These are phyloP conservation scores for Astathelohania contejeani DNA, from an alignment of 371 early-diverging fungal species.

Conservation along the genomic window DNA sequence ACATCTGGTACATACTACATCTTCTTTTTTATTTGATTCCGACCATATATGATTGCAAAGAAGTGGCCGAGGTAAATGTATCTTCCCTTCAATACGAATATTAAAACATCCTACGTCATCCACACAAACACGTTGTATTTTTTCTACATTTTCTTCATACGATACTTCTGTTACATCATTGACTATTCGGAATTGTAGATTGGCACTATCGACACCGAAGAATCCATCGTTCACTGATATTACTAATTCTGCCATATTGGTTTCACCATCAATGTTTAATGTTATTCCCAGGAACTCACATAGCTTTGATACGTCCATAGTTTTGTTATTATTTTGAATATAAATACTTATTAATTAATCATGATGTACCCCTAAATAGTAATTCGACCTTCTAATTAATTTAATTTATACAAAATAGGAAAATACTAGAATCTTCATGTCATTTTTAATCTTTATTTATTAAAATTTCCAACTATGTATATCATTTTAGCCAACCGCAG, in stretches of 20 bases:
- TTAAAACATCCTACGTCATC: background rate
- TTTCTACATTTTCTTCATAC: background rate
- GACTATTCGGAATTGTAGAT: slow-evolving; percentile 20
- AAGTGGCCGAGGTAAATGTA: background rate
- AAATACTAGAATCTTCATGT: too few relatives aligned
- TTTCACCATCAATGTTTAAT: slow-evolving; percentile 2
- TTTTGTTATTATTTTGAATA: too few relatives aligned
- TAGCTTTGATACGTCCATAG: too few relatives aligned
- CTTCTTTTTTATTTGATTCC: background rate
- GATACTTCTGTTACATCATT: background rate
- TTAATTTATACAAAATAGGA: too few relatives aligned
- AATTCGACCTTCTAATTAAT: too few relatives aligned
- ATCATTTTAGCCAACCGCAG: too few relatives aligned
- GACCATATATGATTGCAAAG: slow-evolving; percentile 2
- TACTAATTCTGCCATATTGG: slow-evolving; percentile 11
- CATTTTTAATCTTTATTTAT: too few relatives aligned
- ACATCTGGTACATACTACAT: background rate
- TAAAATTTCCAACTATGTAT: too few relatives aligned
- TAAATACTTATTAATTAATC: too few relatives aligned
- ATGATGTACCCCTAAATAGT: too few relatives aligned
- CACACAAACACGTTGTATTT: background rate
- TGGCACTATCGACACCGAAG: slow-evolving; percentile 22
- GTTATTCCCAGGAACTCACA: slow-evolving; percentile 22
- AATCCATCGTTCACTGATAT: slow-evolving; percentile 40
- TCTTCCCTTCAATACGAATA: background rate